phyloP scores from a whole-genome alignment of 345 rosid species.

The Bruguiera gymnorhiza region DNA sequence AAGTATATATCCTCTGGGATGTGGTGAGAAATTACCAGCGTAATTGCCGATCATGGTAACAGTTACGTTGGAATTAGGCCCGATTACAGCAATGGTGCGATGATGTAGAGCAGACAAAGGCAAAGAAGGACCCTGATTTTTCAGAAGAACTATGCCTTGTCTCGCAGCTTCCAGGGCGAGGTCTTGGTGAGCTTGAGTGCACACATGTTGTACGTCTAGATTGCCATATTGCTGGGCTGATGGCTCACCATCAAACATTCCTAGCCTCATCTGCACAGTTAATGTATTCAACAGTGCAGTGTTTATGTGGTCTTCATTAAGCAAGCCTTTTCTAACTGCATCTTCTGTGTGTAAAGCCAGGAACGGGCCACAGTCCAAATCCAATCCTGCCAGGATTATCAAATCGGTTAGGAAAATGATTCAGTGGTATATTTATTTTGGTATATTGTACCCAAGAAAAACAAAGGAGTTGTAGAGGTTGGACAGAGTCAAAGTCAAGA shows the following conservation, averaged over 20 bases:
- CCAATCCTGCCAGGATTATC: slow-evolving; percentile 47
- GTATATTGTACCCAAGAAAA: no score
- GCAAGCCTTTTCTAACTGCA: slow-evolving; percentile 52
- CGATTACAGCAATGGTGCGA: slow-evolving; percentile 65
- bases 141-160: slow-evolving; percentile 81
- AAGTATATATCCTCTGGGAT: not conserved
- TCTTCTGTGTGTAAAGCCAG: slow-evolving; percentile 59
- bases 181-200: slow-evolving; percentile 60
- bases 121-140: slow-evolving; percentile 48
- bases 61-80: slow-evolving; percentile 79
- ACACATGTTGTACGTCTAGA: slow-evolving; percentile 79
- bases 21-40: slow-evolving; percentile 15
- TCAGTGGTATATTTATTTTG: not conserved
- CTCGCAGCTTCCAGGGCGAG: slow-evolving; percentile 84
- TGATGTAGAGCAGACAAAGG: slow-evolving; percentile 58
- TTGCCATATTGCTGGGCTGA: slow-evolving; percentile 57
- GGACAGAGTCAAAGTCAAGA: no score
- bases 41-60: slow-evolving; percentile 87
- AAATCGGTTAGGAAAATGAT: not conserved
- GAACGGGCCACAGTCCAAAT: slow-evolving; percentile 88
- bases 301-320: slow-evolving; percentile 51
- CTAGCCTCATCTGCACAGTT: slow-evolving; percentile 87
- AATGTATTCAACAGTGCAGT: slow-evolving; percentile 61
- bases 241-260: slow-evolving; percentile 86
- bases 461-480: no score